These are phyloP conservation scores for Globisporangium acanthophoron DNA, from an alignment of 352 stramenopile species.

Conservation along the genomic window DNA sequence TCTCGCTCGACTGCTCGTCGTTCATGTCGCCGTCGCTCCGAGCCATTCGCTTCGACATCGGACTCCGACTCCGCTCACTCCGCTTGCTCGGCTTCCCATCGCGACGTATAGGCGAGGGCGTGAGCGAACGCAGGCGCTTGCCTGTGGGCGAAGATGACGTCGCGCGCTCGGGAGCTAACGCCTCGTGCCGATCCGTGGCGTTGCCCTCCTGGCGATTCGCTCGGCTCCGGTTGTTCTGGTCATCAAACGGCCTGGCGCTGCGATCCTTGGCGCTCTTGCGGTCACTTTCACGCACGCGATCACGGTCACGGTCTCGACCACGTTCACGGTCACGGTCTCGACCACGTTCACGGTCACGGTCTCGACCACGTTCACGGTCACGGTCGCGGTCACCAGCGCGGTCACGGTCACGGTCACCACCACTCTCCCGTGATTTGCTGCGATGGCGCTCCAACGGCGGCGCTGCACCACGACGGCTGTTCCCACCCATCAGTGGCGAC, in stretches of 20 bases:
- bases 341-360: not conserved
- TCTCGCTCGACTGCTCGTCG: not conserved
- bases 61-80: slow-evolving; percentile 5
- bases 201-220: slow-evolving; percentile 23
- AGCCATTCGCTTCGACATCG: slow-evolving; percentile 5
- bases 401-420: slow-evolving; percentile 4
- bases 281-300: not conserved
- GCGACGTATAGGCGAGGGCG: slow-evolving; percentile 30
- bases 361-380: not conserved
- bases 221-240: slow-evolving; percentile 31
- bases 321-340: not conserved
- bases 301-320: not conserved
- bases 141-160: slow-evolving; percentile 1
- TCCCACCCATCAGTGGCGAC: slow-evolving; percentile 19
- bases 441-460: slow-evolving; percentile 3
- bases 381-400: not conserved
- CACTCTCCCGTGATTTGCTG: slow-evolving; percentile 5
- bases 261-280: slow-evolving; percentile 18
- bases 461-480: slow-evolving; percentile 3
- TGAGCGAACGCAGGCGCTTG: slow-evolving; percentile 24
- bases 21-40: not conserved
- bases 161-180: slow-evolving; percentile 1
- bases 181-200: not conserved
- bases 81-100: not conserved
- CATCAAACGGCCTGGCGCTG: slow-evolving; percentile 12